Evolutionary conservation across 75 land plant genomes (phyloP).

Genomic region (Pseudotsuga menziesii): DNA sequence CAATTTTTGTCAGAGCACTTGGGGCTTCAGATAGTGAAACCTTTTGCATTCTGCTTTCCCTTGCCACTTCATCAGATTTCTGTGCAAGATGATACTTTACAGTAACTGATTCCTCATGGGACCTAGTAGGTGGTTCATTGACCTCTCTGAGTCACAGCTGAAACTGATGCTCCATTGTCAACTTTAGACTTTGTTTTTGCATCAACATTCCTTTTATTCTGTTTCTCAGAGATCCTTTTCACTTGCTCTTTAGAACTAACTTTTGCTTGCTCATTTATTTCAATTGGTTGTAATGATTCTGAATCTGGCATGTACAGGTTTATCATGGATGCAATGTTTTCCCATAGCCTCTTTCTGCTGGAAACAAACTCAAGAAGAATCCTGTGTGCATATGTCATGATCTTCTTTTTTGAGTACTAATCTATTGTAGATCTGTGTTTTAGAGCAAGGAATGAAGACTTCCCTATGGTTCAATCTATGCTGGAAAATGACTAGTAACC

Average conservation of each 20-base stretch:
- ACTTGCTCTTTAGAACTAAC: constrained; percentile 2
- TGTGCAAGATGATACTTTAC: too few species aligned
- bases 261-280: constrained; percentile 3
- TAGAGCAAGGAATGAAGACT: too few species aligned
- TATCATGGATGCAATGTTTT: constrained; percentile 61
- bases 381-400: too few species aligned
- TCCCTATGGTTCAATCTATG: too few species aligned
- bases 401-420: too few species aligned
- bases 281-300: constrained; percentile 21
- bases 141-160: constrained; percentile 9
- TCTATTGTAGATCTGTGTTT: too few species aligned
- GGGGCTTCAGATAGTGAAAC: constrained; percentile 12
- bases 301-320: constrained; percentile 38
- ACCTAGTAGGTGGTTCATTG: constrained; percentile 12
- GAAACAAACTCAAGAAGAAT: too few species aligned
- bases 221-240: constrained; percentile 5
- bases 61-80: constrained; percentile 16
- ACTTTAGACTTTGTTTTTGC: constrained; percentile 20
- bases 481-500: too few species aligned
- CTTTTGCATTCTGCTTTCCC: constrained; percentile 17
- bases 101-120: constrained; percentile 2
- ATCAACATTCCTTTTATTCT: background rate
- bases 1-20: constrained; percentile 34
- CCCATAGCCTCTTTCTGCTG: constrained; percentile 69
- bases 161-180: constrained; percentile 1